phyloP scores from a whole-genome alignment of 805 yeast genomes.

The Barnettozyma botsteinii region DNA sequence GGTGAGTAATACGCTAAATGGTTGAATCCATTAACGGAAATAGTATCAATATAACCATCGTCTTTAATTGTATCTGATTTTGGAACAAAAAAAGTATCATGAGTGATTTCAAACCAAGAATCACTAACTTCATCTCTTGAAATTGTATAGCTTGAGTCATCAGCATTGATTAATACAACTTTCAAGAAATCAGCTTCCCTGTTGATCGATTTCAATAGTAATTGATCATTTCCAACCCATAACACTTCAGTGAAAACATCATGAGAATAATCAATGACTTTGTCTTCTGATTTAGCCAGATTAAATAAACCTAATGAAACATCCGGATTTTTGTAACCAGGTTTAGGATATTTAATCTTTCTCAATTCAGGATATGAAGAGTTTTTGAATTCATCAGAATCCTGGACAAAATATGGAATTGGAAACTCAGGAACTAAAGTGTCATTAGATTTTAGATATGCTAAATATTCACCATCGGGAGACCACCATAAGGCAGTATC shows the following conservation, averaged over 20 bases:
- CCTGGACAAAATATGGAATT: constrained; percentile 67
- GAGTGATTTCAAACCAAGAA: constrained; percentile 76
- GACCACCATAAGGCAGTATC: constrained; percentile 87
- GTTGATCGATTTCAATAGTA: constrained; percentile 54
- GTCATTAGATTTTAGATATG: constrained; percentile 67
- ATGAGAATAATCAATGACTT: constrained; percentile 37
- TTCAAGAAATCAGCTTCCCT: constrained; percentile 63
- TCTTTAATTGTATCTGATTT: constrained; percentile 36
- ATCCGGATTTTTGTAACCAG: constrained; percentile 71
- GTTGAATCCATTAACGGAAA: constrained; percentile 52
- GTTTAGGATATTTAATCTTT: constrained; percentile 73
- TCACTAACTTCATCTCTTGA: constrained; percentile 45
- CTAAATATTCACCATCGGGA: constrained; percentile 57
- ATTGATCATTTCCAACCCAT: constrained; percentile 56
- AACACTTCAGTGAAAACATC: constrained; percentile 56
- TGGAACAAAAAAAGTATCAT: constrained; percentile 55
- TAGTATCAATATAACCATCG: constrained; percentile 80
- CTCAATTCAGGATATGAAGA: constrained; percentile 55
- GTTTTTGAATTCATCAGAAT: constrained; percentile 27
- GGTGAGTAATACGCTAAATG: constrained; percentile 87
- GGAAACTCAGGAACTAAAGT: constrained; percentile 66
- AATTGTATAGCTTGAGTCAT: constrained; percentile 29
- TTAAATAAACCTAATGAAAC: constrained; percentile 50
- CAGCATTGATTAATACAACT: constrained; percentile 48
- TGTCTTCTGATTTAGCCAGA: constrained; percentile 25